Evolutionary conservation across 805 yeast genomes (phyloP).

Genomic region (Starmerella stigmatis): DNA sequence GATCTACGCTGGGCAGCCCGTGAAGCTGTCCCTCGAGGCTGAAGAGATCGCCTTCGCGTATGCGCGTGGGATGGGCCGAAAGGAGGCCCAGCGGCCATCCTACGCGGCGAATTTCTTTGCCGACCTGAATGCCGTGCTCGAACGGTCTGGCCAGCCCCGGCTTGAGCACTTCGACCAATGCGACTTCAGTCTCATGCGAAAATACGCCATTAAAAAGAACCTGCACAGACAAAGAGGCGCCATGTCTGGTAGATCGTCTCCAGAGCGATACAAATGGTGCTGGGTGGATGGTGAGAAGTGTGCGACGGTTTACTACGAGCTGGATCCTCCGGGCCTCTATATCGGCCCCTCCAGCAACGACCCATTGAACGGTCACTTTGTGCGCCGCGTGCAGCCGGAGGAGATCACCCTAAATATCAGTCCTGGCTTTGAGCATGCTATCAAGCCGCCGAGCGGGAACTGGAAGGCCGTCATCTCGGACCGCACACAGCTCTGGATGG

Average conservation of each 20-base stretch:
- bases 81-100: slow-evolving; percentile 76
- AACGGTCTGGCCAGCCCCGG: background rate
- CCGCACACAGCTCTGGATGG: slow-evolving; percentile 87
- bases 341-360: slow-evolving; percentile 78
- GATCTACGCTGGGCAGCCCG: slow-evolving; percentile 66
- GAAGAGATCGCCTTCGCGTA: slow-evolving; percentile 96
- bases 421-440: slow-evolving; percentile 58
- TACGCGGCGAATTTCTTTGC: slow-evolving; percentile 79
- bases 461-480: slow-evolving; percentile 92
- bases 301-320: slow-evolving; percentile 84
- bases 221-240: slow-evolving; percentile 49
- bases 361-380: slow-evolving; percentile 85
- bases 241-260: slow-evolving; percentile 66
- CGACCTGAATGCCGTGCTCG: slow-evolving; percentile 50
- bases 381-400: slow-evolving; percentile 79
- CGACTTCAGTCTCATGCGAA: slow-evolving; percentile 60
- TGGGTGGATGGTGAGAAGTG: slow-evolving; percentile 76
- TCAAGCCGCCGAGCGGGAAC: slow-evolving; percentile 47
- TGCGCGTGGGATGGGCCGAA: slow-evolving; percentile 72
- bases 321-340: slow-evolving; percentile 93
- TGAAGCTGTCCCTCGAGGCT: slow-evolving; percentile 63
- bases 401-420: slow-evolving; percentile 77
- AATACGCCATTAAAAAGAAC: slow-evolving; percentile 36
- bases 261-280: slow-evolving; percentile 74
- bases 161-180: slow-evolving; percentile 36